Evolutionary conservation across 2,329 filamentous ascomycete genomes (phyloP).

Genomic region (Xylariaceae sp.): DNA sequence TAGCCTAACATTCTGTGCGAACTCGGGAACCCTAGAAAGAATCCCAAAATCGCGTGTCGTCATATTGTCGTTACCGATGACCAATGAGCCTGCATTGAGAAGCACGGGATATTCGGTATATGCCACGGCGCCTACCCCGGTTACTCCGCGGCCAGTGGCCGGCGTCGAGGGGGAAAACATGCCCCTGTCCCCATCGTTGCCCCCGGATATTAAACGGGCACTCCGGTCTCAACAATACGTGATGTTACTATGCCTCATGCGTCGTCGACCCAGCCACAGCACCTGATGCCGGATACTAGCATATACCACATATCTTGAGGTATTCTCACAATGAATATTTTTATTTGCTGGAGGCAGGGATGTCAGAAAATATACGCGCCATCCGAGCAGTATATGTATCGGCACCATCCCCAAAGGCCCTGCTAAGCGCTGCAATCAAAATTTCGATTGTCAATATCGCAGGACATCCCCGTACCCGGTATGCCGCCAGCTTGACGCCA

Average conservation of each 20-base stretch:
- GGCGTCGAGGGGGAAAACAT: not conserved
- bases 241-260: constrained; percentile 5
- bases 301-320: no score
- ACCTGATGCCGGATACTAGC: no score
- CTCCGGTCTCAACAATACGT: constrained; percentile 15
- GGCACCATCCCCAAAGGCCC: constrained; percentile 43
- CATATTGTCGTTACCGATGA: not conserved
- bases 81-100: not conserved
- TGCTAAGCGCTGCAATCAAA: constrained; percentile 43
- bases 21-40: not conserved
- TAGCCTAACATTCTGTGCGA: not conserved
- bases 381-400: constrained; percentile 14
- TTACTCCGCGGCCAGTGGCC: not conserved
- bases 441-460: constrained; percentile 40
- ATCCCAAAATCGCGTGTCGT: not conserved
- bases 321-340: no score
- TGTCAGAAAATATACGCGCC: not conserved
- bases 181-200: constrained; percentile 9
- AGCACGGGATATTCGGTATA: not conserved
- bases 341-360: no score
- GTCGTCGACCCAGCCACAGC: constrained; percentile 9
- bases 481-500: constrained; percentile 43
- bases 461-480: constrained; percentile 42
- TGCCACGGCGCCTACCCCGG: not conserved
- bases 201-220: constrained; percentile 10